Evolutionary conservation across 176 grass and related monocot genomes (phyloP).

Genomic region (Sorghum bicolor): DNA sequence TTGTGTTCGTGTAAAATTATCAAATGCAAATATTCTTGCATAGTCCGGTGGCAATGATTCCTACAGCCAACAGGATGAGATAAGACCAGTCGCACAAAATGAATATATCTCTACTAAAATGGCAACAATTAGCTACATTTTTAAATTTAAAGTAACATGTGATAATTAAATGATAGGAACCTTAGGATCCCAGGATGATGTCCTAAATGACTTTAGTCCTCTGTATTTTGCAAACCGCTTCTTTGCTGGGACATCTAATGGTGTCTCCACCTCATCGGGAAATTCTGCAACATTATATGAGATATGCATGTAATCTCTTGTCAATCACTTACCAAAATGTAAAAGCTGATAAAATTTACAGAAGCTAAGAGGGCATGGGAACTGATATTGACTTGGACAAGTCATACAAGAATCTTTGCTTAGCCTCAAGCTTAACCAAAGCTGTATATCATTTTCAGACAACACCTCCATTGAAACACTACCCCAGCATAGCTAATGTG

Average conservation of each 20-base stretch:
- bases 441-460: background rate
- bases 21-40: conserved; percentile 92
- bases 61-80: conserved; percentile 45
- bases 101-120: background rate
- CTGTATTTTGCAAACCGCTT: conserved; percentile 92
- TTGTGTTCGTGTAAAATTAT: conserved; percentile 82
- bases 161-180: conserved; percentile 36
- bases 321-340: background rate
- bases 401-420: background rate
- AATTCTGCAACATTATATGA: conserved; percentile 63
- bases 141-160: background rate
- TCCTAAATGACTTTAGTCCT: conserved; percentile 95
- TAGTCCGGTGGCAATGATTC: conserved; percentile 92
- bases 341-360: background rate
- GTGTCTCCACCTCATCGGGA: conserved; percentile 98
- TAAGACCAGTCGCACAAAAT: conserved; percentile 32
- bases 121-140: too few species aligned
- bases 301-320: conserved; percentile 9
- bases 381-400: background rate
- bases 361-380: background rate
- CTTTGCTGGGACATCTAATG: conserved; percentile 82
- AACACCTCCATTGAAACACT: background rate
- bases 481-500: background rate
- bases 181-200: conserved; percentile 94
- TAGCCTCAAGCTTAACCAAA: background rate